A percentile compares a stretch with the other conserved stretches of the same genome.
phyloP scores from a whole-genome alignment of 2,329 filamentous ascomycete genomes.

The Beauveria sp. region DNA sequence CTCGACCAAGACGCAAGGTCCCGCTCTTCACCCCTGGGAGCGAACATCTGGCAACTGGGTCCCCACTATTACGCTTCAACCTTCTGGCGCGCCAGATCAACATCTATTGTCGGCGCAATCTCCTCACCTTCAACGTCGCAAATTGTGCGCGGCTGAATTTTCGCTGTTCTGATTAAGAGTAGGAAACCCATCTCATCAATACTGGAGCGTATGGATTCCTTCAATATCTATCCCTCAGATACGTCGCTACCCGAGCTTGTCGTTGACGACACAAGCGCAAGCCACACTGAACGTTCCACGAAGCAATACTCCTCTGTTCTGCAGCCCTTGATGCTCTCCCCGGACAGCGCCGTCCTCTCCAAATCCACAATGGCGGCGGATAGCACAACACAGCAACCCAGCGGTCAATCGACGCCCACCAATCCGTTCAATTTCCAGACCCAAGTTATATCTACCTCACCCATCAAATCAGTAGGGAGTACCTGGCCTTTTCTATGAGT shows the following conservation, averaged over 20 bases:
- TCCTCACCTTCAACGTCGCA: not conserved
- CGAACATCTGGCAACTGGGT: not conserved
- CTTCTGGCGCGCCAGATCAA: not conserved
- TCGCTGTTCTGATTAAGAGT: not conserved
- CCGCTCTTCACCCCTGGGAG: not conserved
- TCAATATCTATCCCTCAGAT: not conserved
- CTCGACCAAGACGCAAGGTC: not conserved
- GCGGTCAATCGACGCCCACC: slow-evolving; percentile 27
- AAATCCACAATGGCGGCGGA: slow-evolving; percentile 21
- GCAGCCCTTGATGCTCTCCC: slow-evolving; percentile 1
- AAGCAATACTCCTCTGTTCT: not conserved
- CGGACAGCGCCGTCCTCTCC: not conserved
- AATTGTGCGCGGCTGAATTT: not conserved
- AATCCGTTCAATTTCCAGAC: slow-evolving; percentile 96
- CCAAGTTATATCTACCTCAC: slow-evolving; percentile 64
- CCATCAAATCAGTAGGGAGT: slow-evolving; percentile 63
- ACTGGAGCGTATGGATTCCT: not conserved
- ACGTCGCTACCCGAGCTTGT: slow-evolving; percentile 15
- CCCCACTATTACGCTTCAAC: not conserved
- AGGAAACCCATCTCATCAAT: not conserved
- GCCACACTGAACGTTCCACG: not conserved
- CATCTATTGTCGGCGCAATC: not conserved
- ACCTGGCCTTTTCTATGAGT: slow-evolving; percentile 3
- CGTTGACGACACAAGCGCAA: slow-evolving; percentile 5
- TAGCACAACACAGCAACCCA: slow-evolving; percentile 12